Base-by-base conservation (phyloP, 2,329 filamentous ascomycete species). In the Botryotinia globosa region DNA sequence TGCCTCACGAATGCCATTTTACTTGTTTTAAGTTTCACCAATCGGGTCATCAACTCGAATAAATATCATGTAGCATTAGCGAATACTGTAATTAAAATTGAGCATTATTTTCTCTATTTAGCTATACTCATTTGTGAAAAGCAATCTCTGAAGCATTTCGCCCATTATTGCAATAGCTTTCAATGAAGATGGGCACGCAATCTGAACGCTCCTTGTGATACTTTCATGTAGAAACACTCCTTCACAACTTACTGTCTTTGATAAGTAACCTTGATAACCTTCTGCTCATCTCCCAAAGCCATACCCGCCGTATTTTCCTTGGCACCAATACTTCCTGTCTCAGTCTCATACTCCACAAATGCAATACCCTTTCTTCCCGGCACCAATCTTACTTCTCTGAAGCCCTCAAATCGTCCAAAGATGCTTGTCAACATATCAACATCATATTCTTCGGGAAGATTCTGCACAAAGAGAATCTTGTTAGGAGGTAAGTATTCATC, bases 401-500 rank as follows among this genome's bases (percentile, higher is more conserved):
- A 98, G 39, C 95, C 95, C 75, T 97, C 93, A 84, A 97, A 99
- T 66, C 92, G 90, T 68, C 90, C 89, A 83, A 98, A 99, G 75
- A 98, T 90, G 45, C 87, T 86, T 0, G 90, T 91, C 71, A 99
- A 88, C 37, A 87, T 88, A 76, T 97, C 94, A 79, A 93, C 89
- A 81, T 92, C 92, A 83, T 92, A 94, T 76, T 94, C 92, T 75
- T 95, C 93, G 14, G 96, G 94, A 51, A 99, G 84, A 79, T 98
- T 95, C 84, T 97, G 94, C 74, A 98, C 85, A 84, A 98, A 97
- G 51, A 99, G 88, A 77, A 94, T 97, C 85, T 97, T 98, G 88
- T 98, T 98, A 51, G 96, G 95, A 6, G 95, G 95, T 6, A 98
- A 88, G 82, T 97, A 98, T 83, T 99, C 96, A 87, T 98, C 96